Evolutionary conservation across 2,329 filamentous ascomycete species (phyloP), one percentile per base, ranked within the genome.

Genomic region (Scortechinia acanthostroma): DNA sequence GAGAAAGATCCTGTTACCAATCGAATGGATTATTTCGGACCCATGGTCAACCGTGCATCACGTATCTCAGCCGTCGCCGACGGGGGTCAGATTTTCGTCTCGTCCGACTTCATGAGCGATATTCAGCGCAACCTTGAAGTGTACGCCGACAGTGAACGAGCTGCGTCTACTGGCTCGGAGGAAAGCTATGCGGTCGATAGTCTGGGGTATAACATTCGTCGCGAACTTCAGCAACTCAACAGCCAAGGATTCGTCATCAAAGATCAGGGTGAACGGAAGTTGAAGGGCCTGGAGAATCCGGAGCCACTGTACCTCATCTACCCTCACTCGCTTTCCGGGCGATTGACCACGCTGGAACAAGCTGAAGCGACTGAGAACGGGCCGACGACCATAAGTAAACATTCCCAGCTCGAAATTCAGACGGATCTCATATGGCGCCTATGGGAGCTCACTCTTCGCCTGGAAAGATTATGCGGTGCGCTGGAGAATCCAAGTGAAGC

Each of bases 21-120:
- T 47, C 89, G 93, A 50, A 98, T 98, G 93, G 93, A 98, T 57
- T 98, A 98, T 67, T 98, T 97, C 60, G 93, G 93, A 0, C 93
- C 93, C 14, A 98, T 98, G 90, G 93, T 98, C 57, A 98, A 98
- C 66, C 91, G 94, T 58, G 89, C 93, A 1, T 86, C 93, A 15
- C 86, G 93, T 67, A 95, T 98, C 52, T 93, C 89, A 4, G 86
- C 88, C 19, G 91, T 95, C 37, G 93, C 93, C 25, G 93, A 98
- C 60, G 93, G 93, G 49, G 93, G 93, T 1, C 91, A 98, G 61
- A 96, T 97, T 52, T 93, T 91, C 0, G 93, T 97, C 2, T 96
- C 91, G 1, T 90, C 90, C 1, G 93, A 98, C 62, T 97, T 97
- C 65, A 95, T 98, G 57, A 88, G 87, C 13, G 93, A 98, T 62